Base-by-base conservation (phyloP, 192 early-diverging fungal species). In the Coemansia sp. region DNA sequence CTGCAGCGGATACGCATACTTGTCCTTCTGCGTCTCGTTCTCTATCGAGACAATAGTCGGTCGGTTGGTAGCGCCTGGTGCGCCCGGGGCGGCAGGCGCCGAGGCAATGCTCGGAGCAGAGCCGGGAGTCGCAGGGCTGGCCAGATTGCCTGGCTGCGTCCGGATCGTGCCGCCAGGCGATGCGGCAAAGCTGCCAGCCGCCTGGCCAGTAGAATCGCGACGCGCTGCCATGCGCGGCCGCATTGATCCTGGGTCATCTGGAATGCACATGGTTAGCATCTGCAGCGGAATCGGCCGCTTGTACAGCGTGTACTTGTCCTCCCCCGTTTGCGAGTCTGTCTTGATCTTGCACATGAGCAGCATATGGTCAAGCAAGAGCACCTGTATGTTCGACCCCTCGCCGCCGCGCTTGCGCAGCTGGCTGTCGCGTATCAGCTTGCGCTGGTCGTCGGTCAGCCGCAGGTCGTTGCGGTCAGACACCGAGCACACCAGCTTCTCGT, bases 321-420 rank as follows among this genome's bases (percentile, higher is more conserved):
- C 83, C 40, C 87, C 87, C 4, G 79, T 73, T 38, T 85, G 78
- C 59, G 82, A 74, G 37, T 84, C 80, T 14, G 72, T 78, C 69
- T 89, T 93, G 57, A 78, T 73, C 62, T 88, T 90, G 59, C 88
- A 86, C 67, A 92, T 82, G 25, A 93, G 71, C n/a, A 93, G 65
- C 63, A 86, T 85, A 79, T 97, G 90, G 70, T 98, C 96, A 36
- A 98, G 87, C 44, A 97, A 67, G 65, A 91, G 90, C 21, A 96
- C 85, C 46, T 85, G 82, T 22, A 95, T 64, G 31, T 90, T 89
- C 2, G 87, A 74, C 15, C 86, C 86, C 53, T 88, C 88, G 50
- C 83, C 82, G 46, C 71, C 57, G 21, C 87, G 84, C 66, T 91
- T 84, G 60, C 90, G 90, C 65, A 98, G 71, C 23, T 85, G 77